Conservation (phyloP, 306 rosid species). For the Quercus wislizeni region DNA sequence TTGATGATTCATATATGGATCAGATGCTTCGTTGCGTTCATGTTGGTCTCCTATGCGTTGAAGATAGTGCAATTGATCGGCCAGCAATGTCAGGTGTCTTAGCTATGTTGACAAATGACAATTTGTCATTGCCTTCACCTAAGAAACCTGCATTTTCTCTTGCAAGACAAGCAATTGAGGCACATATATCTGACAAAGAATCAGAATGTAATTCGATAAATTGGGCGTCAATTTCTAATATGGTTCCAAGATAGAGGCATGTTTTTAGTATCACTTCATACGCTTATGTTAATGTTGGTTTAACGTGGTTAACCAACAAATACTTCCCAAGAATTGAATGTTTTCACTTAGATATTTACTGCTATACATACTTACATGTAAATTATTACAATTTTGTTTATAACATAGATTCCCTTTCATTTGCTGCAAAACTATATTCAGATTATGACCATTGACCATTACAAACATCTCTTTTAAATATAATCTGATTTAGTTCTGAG, state of each 20-base stretch:
- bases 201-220: neutral
- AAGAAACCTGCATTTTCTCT: slow-evolving; percentile 14
- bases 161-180: neutral
- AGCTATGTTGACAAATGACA: slow-evolving; percentile 8
- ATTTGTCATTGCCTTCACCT: neutral
- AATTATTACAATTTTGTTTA: too few relatives aligned
- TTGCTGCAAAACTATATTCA: too few relatives aligned
- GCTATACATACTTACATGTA: too few relatives aligned
- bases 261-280: too few relatives aligned
- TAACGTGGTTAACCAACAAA: too few relatives aligned
- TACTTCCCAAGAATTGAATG: too few relatives aligned
- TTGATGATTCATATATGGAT: neutral
- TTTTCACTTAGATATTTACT: too few relatives aligned
- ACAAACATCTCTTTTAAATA: too few relatives aligned
- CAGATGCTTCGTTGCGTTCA: slow-evolving; percentile 4
- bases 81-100: slow-evolving; percentile 18
- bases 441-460: too few relatives aligned
- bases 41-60: slow-evolving; percentile 8
- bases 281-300: neutral
- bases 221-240: slow-evolving; percentile 1
- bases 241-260: neutral
- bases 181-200: neutral
- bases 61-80: slow-evolving; percentile 3
- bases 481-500: too few relatives aligned
- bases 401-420: too few relatives aligned